phyloP scores from a whole-genome alignment of 2,329 filamentous ascomycete genomes.

The Aureobasidium namibiae region DNA sequence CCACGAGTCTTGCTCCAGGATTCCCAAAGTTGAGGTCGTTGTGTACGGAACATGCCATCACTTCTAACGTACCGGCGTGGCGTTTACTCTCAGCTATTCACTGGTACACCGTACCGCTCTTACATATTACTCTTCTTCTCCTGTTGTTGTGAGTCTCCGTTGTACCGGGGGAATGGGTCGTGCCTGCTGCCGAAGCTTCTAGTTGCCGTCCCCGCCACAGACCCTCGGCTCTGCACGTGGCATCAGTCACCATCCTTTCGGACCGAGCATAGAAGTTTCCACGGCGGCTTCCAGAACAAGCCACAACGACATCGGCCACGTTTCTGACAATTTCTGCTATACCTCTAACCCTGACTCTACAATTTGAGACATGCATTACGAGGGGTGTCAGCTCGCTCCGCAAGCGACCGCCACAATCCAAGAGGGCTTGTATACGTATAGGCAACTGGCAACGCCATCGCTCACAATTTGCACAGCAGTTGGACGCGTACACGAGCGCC shows the following conservation, averaged over 20 bases:
- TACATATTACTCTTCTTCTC: not conserved
- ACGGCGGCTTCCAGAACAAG: not conserved
- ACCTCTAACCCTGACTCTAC: not conserved
- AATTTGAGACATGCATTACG: not conserved
- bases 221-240: not conserved
- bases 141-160: no score
- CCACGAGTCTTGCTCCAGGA: not conserved
- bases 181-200: not conserved
- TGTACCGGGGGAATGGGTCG: not conserved
- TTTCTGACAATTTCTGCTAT: not conserved
- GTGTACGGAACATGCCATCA: not conserved
- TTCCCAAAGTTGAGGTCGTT: not conserved
- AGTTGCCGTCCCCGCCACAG: not conserved
- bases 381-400: not conserved
- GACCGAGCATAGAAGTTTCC: not conserved
- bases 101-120: not conserved
- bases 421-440: not conserved
- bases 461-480: not conserved
- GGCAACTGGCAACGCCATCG: not conserved
- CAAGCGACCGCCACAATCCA: not conserved
- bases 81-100: not conserved
- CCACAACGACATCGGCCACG: not conserved
- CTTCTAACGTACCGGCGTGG: not conserved
- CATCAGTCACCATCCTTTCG: not conserved
- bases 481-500: not conserved